Evolutionary conservation across 78 protist species (phyloP).

Genomic region (Dictyostelium citrinum): DNA sequence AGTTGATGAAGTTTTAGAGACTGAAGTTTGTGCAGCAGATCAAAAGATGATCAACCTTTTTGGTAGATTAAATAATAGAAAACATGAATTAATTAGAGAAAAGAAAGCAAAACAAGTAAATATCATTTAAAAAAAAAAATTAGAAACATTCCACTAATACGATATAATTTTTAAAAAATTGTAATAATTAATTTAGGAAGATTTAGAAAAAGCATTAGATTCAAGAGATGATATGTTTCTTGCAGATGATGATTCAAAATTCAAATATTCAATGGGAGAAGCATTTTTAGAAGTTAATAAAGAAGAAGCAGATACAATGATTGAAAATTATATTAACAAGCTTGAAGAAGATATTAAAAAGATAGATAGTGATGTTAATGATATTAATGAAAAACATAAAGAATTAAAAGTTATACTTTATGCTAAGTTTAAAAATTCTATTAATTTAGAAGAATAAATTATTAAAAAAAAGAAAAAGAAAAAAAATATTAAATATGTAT

Average conservation of each 20-base stretch:
- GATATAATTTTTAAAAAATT: background rate
- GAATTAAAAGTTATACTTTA: slow-evolving; percentile 53
- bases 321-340: slow-evolving; percentile 17
- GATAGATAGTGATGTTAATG: slow-evolving; percentile 26
- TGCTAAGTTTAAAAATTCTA: slow-evolving; percentile 60
- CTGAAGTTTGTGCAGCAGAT: slow-evolving; percentile 28
- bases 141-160: background rate
- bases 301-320: slow-evolving; percentile 31
- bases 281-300: slow-evolving; percentile 41
- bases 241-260: slow-evolving; percentile 53
- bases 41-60: slow-evolving; percentile 66
- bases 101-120: slow-evolving; percentile 28
- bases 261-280: slow-evolving; percentile 61
- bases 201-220: slow-evolving; percentile 58
- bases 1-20: slow-evolving; percentile 32
- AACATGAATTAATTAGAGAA: slow-evolving; percentile 44
- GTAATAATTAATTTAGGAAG: slow-evolving; percentile 59
- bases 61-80: slow-evolving; percentile 69
- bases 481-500: background rate
- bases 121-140: background rate
- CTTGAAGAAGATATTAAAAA: slow-evolving; percentile 22
- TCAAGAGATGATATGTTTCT: slow-evolving; percentile 61
- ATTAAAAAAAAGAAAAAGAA: background rate
- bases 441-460: slow-evolving; percentile 70
- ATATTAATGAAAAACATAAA: slow-evolving; percentile 46